Percentiles rank a stretch among this genome's conserved stretches.
phyloP scores from a whole-genome alignment of 768 basidiomycete species.

The Phlegmacium glaucopus region DNA sequence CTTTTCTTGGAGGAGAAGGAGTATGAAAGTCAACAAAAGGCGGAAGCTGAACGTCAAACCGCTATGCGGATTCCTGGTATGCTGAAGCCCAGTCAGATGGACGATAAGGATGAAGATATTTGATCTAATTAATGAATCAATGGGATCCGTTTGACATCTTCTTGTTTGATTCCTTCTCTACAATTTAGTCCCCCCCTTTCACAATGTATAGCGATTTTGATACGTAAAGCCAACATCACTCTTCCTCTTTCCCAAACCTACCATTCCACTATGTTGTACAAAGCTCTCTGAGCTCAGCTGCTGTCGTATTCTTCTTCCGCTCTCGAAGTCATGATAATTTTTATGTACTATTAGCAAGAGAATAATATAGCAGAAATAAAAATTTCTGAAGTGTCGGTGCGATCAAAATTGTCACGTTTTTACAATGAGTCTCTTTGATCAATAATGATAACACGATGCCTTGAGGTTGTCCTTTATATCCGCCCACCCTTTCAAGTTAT shows the following conservation, averaged over 20 bases:
- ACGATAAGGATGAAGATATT: slow-evolving; percentile 91
- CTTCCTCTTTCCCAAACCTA: slow-evolving; percentile 22
- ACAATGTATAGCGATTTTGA: slow-evolving; percentile 25
- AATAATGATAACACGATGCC: too few relatives aligned
- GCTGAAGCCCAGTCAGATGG: slow-evolving; percentile 92
- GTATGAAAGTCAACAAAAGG: slow-evolving; percentile 72
- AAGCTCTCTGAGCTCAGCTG: slow-evolving; percentile 19
- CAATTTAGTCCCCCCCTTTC: slow-evolving; percentile 21
- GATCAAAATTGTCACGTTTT: too few relatives aligned
- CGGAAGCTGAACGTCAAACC: slow-evolving; percentile 79
- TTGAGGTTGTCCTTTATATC: slow-evolving; percentile 8
- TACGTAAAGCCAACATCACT: slow-evolving; percentile 29
- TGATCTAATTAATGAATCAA: slow-evolving; percentile 35
- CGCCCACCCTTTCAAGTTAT: too few relatives aligned
- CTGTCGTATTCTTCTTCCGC: slow-evolving; percentile 25
- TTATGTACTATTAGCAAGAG: slow-evolving; percentile 42
- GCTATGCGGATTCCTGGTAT: slow-evolving; percentile 97
- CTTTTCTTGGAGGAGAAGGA: slow-evolving; percentile 95
- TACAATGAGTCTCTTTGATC: too few relatives aligned
- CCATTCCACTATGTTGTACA: slow-evolving; percentile 25
- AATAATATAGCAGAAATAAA: slow-evolving; percentile 41
- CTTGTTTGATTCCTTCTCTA: slow-evolving; percentile 22
- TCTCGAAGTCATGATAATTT: slow-evolving; percentile 28
- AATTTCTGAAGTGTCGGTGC: too few relatives aligned
- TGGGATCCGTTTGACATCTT: slow-evolving; percentile 21